These are phyloP conservation scores for Zelopaecilomyces penicillatus DNA, from an alignment of 2,329 filamentous ascomycete genomes.

Conservation along the genomic window DNA sequence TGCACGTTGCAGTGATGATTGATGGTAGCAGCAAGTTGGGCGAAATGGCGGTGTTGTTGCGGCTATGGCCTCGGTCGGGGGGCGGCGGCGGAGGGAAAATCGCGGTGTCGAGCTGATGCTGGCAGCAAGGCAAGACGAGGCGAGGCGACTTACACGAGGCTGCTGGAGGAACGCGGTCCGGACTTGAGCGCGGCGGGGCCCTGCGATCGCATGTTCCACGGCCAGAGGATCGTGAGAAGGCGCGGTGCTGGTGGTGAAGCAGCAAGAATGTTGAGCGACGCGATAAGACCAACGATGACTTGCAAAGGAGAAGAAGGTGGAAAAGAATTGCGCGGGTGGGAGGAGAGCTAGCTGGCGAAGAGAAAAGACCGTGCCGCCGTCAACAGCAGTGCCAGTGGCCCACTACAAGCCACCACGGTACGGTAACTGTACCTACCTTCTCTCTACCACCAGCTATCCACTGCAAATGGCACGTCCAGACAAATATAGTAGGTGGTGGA, in stretches of 20 bases:
- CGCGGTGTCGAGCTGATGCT: conserved; percentile 9
- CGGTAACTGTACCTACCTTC: no score
- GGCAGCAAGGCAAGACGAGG: neutral
- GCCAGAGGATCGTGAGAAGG: neutral
- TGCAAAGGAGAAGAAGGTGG: conserved; percentile 17
- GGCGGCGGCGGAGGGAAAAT: conserved; percentile 6
- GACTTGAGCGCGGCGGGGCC: conserved; percentile 1
- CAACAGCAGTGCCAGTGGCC: neutral
- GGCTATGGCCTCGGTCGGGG: neutral
- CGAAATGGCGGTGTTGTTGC: neutral
- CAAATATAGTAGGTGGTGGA: no score
- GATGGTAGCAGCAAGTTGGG: neutral
- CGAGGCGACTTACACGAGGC: conserved; percentile 25
- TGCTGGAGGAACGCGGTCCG: conserved; percentile 11
- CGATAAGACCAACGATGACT: conserved; percentile 19
- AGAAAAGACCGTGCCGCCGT: conserved; percentile 4
- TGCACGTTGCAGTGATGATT: neutral
- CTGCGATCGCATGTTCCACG: neutral
- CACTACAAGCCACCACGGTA: no score
- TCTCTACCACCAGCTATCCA: no score
- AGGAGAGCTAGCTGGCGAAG: conserved; percentile 10
- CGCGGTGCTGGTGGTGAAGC: conserved; percentile 9
- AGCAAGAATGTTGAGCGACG: conserved; percentile 18
- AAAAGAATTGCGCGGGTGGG: conserved; percentile 19
- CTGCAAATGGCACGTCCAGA: no score